Percentiles rank a stretch among this genome's conserved stretches.
Conservation (phyloP, 331 rosid genomes). For the Malus hybrid region DNA sequence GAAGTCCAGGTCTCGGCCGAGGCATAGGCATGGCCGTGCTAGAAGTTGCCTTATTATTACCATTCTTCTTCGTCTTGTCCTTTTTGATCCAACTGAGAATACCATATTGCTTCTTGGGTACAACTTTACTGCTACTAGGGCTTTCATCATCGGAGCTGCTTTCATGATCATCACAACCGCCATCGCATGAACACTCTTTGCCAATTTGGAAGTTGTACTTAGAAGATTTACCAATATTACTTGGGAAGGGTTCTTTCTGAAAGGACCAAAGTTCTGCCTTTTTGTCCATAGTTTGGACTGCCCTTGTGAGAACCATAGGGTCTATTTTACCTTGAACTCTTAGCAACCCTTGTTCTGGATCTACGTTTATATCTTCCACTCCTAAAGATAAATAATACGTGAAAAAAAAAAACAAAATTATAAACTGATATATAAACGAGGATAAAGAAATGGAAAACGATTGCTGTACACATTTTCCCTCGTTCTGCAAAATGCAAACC, state of each 20-base stretch:
- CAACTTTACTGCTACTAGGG: not conserved
- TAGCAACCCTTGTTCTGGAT: conserved; percentile 5
- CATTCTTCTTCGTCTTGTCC: not conserved
- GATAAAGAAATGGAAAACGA: too few species aligned
- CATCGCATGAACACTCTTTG: not conserved
- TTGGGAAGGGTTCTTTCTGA: not conserved
- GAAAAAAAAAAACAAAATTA: too few species aligned
- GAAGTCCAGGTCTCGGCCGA: not conserved
- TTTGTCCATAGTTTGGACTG: not conserved
- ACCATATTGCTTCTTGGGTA: not conserved
- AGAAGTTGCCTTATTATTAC: not conserved
- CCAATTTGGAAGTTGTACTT: not conserved
- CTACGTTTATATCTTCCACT: not conserved
- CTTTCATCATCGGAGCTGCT: not conserved
- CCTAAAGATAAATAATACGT: not conserved
- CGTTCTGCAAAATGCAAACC: too few species aligned
- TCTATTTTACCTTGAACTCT: conserved; percentile 8
- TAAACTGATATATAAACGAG: not conserved
- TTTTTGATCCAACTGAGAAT: not conserved
- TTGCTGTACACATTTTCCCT: too few species aligned
- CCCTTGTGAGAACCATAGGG: not conserved
- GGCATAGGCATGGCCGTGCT: not conserved
- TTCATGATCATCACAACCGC: not conserved
- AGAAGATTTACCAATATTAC: not conserved
- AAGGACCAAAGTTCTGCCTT: conserved; percentile 17